Evolutionary conservation across 495 filamentous ascomycete species (phyloP), one percentile per base, ranked within the genome.

Genomic region (Xylaria intraflava): DNA sequence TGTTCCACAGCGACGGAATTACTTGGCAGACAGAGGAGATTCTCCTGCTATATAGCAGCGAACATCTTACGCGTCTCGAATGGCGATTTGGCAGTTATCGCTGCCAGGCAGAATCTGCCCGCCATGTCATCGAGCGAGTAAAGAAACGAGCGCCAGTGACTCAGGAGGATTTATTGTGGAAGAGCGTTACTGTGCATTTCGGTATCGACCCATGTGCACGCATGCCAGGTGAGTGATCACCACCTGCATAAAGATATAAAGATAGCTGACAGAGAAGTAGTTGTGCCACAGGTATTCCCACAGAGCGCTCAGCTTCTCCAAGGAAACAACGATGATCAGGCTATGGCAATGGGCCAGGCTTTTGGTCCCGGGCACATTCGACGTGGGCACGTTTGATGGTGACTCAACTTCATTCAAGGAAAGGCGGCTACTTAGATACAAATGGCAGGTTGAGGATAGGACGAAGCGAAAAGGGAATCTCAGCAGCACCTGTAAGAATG

Each of bases 1-100:
- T 44, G 27, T 56, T 50, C 8, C 23, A 3, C 11, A 6, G 3
- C 5, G 30, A 22, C 8, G n/a, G 23, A 20, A 44, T 56, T 20
- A 39, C 19, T 14, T 56, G 53, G 53, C 39, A 56, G 30, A 23
- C 44, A 17, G 53, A 56, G 26, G 53, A 19, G 20, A 22, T 56
- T 4, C 14, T 44, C 23, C 10, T 42, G 14, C 7, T 49, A n/a
- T 36, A 31, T 8, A 31, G 24, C 38, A 30, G 26, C 7, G 46
- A 22, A 2, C 9, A 0, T 2, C 22, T 22, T 27, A 52, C 55
- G 7, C 49, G 44, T n/a, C 43, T 61, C 11, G 41, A 61, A 20
- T 52, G 58, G 58, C 30, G 58, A 27, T 58, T 58, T 22, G 58
- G 55, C 16, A 48, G 53, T 35, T 51, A 46, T 39, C 46, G 57